Evolutionary conservation across 306 rosid species (phyloP).

Genomic region (Castanea sativa): DNA sequence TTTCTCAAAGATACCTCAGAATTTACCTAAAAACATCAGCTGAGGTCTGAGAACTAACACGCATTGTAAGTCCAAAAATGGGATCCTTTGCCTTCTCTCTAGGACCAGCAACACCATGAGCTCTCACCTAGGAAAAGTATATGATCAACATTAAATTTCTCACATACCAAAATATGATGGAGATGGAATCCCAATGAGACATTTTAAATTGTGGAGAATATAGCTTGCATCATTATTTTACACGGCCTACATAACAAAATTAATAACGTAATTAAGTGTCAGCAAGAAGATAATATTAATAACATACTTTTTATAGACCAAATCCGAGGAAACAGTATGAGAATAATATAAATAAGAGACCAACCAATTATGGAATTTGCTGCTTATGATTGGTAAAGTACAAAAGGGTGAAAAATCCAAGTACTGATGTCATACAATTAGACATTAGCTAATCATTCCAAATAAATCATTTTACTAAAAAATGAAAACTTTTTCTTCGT

Average conservation of each 20-base stretch:
- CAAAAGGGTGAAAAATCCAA: no score
- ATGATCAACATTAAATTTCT: background rate
- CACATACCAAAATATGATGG: background rate
- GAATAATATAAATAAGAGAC: no score
- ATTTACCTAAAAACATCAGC: constrained; percentile 66
- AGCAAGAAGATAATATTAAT: background rate
- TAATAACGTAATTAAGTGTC: background rate
- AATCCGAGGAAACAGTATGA: background rate
- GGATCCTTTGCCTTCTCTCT: constrained; percentile 91
- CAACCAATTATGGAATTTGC: no score
- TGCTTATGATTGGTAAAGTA: no score
- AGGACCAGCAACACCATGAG: constrained; percentile 51
- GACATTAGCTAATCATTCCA: no score
- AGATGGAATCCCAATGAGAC: background rate
- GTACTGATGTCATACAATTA: no score
- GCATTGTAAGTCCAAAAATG: constrained; percentile 80
- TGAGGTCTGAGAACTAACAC: constrained; percentile 60
- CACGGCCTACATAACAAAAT: background rate
- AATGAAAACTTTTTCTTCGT: no score
- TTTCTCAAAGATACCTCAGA: background rate
- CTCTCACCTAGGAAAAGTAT: constrained; percentile 47
- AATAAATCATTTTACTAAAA: no score
- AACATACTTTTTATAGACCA: background rate
- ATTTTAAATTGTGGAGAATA: background rate
- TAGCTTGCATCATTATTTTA: background rate